A percentile compares a stretch with the other conserved stretches of the same genome.
phyloP scores from a whole-genome alignment of 192 early-diverging fungal species.

The Entomortierella beljakovae region DNA sequence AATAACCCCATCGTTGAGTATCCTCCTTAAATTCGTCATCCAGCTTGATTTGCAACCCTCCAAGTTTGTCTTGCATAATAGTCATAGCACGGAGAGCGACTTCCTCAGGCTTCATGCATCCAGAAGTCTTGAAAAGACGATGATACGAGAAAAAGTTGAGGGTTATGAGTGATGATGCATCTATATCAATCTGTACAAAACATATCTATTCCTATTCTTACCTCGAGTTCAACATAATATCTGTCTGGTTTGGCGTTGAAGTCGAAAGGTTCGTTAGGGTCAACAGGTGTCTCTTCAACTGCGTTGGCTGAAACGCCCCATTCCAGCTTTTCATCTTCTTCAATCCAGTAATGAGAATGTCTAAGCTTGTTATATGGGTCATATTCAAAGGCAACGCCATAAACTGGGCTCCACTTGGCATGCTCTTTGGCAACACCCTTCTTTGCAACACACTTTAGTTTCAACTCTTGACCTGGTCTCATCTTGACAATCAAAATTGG shows the following conservation, averaged over 20 bases:
- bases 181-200: not conserved
- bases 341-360: constrained; percentile 94
- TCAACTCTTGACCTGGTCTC: constrained; percentile 92
- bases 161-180: not conserved
- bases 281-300: constrained; percentile 64
- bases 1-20: constrained; percentile 52
- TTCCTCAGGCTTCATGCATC: constrained; percentile 78
- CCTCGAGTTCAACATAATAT: constrained; percentile 84
- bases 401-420: constrained; percentile 96
- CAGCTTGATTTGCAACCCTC: constrained; percentile 69
- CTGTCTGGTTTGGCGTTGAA: constrained; percentile 83
- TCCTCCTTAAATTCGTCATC: constrained; percentile 52
- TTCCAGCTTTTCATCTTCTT: constrained; percentile 85
- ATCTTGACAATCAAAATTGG: constrained; percentile 86
- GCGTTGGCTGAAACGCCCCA: constrained; percentile 80
- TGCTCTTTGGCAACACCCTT: constrained; percentile 99
- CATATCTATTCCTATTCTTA: constrained; percentile 14
- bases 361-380: constrained; percentile 95
- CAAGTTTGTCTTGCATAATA: constrained; percentile 80
- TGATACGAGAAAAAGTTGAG: constrained; percentile 4
- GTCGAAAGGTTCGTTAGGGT: constrained; percentile 73
- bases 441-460: constrained; percentile 91
- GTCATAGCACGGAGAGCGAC: constrained; percentile 77
- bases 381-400: constrained; percentile 94
- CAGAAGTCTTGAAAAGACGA: constrained; percentile 65